A percentile compares a stretch with the other conserved stretches of the same genome.
phyloP scores from a whole-genome alignment of 2,329 filamentous ascomycete genomes.

The Diplodia scrobiculata region DNA sequence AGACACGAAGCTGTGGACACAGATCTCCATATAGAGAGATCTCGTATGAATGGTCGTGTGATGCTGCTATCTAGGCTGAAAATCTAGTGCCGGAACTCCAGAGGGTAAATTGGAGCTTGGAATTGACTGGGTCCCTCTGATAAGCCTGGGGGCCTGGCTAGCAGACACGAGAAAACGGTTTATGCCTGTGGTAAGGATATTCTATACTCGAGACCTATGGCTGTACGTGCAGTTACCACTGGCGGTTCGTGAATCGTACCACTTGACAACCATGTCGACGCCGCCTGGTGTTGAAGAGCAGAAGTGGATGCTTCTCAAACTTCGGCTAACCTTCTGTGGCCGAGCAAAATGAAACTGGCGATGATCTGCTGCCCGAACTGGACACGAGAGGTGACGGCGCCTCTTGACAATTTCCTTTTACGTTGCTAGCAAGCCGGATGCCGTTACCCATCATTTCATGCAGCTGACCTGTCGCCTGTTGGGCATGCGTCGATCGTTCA shows the following conservation, averaged over 20 bases:
- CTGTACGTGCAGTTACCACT: background rate
- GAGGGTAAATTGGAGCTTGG: no score
- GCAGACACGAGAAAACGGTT: background rate
- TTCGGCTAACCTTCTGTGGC: background rate
- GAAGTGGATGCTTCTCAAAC: background rate
- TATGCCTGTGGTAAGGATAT: background rate
- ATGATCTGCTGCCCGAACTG: background rate
- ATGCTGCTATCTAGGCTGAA: no score
- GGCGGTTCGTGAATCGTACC: background rate
- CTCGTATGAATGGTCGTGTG: no score
- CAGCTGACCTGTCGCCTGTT: background rate
- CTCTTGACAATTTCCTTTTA: background rate
- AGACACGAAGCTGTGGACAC: no score
- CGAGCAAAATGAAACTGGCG: background rate
- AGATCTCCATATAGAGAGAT: no score
- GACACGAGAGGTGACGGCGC: background rate
- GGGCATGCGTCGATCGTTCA: background rate
- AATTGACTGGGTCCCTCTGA: no score
- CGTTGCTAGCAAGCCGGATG: background rate
- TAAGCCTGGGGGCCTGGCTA: no score
- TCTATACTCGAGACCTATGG: background rate
- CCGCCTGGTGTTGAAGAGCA: background rate
- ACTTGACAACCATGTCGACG: background rate
- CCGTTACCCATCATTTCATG: background rate
- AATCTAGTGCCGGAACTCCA: no score